Conservation (phyloP, 495 filamentous ascomycete species). For the Talaromyces thailandensis region DNA sequence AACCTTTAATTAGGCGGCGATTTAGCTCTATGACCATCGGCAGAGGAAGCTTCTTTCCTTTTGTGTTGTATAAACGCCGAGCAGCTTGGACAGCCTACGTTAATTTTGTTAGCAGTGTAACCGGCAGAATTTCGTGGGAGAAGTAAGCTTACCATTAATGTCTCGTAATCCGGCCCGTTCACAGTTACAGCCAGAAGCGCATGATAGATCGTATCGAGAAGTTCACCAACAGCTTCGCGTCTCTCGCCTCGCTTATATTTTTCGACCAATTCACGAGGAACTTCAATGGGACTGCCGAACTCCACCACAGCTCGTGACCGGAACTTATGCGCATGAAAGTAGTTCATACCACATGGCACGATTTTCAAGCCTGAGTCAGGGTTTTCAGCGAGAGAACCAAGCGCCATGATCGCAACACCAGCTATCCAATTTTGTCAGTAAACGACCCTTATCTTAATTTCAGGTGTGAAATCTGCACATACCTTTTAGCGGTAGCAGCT, state of each 20-base stretch:
- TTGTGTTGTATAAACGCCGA: conserved; percentile 85
- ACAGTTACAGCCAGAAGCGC: conserved; percentile 83
- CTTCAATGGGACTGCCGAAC: conserved; percentile 81
- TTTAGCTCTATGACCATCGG: conserved; percentile 96
- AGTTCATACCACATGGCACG: conserved; percentile 99
- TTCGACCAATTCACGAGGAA: conserved; percentile 73
- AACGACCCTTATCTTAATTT: background rate
- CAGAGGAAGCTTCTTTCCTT: conserved; percentile 87
- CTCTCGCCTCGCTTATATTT: conserved; percentile 75
- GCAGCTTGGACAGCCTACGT: conserved; percentile 82
- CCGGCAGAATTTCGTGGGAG: background rate
- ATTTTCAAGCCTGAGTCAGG: conserved; percentile 92
- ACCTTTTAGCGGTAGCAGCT: conserved; percentile 88
- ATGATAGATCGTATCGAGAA: conserved; percentile 81
- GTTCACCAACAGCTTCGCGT: conserved; percentile 69
- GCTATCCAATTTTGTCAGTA: conserved; percentile 40
- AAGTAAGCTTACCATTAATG: conserved; percentile 63
- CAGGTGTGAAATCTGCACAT: conserved; percentile 6
- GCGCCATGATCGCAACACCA: conserved; percentile 95
- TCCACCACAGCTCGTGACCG: conserved; percentile 93
- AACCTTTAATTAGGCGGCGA: conserved; percentile 83
- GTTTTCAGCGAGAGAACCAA: conserved; percentile 81
- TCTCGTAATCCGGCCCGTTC: conserved; percentile 91
- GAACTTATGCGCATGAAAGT: conserved; percentile 99
- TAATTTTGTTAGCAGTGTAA: background rate